Evolutionary conservation across 495 filamentous ascomycete genomes (phyloP), one percentile per base, ranked within the genome.

Genomic region (Trichoderma virens): DNA sequence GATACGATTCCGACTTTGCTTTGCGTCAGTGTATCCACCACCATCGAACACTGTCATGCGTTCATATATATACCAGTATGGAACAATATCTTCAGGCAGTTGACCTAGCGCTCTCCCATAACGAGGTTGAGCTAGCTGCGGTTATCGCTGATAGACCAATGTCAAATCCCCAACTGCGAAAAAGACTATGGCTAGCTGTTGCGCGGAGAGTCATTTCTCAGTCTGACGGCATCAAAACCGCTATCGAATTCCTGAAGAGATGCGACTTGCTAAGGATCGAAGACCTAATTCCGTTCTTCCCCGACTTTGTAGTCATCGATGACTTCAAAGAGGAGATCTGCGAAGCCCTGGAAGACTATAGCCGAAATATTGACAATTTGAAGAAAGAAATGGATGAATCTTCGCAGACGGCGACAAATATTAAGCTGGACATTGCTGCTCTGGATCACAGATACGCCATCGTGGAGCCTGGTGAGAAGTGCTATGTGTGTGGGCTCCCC

Each of bases 281-380:
- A 71, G 95, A 98, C 70, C 77, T 98, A 25, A 97, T 98, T 45
- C 94, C 95, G 0, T 97, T 97, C 78, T 98, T 98, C 79, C 95
- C 94, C 0, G 94, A 98, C 71, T 98, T 98, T 67, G 91, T 97
- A n/a, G 88, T 97, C 59, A 97, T 98, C 63, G 94, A 98, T 70
- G 92, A 97, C 75, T 98, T 98, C 80, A 97, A 98, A 73, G 91
- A 96, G 61, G 95, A 98, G 70, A 98, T 98, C 27, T 98, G 94
- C 78, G 80, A 85, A 0, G 94, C 94, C 2, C 80, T 98, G 4
- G 95, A 98, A 74, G 88, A 92, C 30, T 98, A 98, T 75, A 88
- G 85, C 43, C 87, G 89, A 8, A 88, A 90, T 65, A 98, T 98
- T 70, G 93, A 97, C 68, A 80, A 78, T 1, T 77, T 98, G n/a